Conservation (phyloP, 306 rosid species). For the Cicer judaicum region DNA sequence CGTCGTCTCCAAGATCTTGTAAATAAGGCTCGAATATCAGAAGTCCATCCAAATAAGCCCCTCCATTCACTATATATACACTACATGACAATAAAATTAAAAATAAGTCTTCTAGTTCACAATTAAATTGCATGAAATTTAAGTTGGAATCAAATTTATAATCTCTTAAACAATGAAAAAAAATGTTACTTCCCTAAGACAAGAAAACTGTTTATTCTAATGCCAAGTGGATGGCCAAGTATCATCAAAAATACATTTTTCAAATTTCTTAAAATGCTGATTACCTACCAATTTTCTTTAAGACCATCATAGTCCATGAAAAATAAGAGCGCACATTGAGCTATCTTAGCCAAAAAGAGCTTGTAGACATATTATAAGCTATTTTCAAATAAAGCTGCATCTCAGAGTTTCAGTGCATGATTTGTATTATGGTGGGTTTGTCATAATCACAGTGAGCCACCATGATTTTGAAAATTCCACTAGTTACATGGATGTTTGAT, state of each 20-base stretch:
- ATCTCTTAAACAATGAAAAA: constrained; percentile 6
- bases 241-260: background rate
- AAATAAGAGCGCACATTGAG: background rate
- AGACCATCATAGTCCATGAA: constrained; percentile 6
- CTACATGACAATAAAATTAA: constrained; percentile 50
- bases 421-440: too few relatives aligned
- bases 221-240: constrained; percentile 26
- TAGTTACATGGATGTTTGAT: too few relatives aligned
- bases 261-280: background rate
- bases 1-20: constrained; percentile 68
- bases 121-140: constrained; percentile 21
- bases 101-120: constrained; percentile 10
- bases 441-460: too few relatives aligned
- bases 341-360: background rate
- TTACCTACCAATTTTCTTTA: background rate
- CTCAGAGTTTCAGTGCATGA: background rate
- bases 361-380: too few relatives aligned
- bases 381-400: constrained; percentile 6
- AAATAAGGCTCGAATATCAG: constrained; percentile 76
- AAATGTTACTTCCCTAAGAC: background rate
- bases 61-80: constrained; percentile 87
- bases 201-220: background rate
- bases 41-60: constrained; percentile 83
- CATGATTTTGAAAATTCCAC: too few relatives aligned
- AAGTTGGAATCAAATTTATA: constrained; percentile 16